Evolutionary conservation across 371 early-diverging fungal genomes (phyloP), one percentile per base, ranked within the genome.

Genomic region (Haplosporangium sp.): DNA sequence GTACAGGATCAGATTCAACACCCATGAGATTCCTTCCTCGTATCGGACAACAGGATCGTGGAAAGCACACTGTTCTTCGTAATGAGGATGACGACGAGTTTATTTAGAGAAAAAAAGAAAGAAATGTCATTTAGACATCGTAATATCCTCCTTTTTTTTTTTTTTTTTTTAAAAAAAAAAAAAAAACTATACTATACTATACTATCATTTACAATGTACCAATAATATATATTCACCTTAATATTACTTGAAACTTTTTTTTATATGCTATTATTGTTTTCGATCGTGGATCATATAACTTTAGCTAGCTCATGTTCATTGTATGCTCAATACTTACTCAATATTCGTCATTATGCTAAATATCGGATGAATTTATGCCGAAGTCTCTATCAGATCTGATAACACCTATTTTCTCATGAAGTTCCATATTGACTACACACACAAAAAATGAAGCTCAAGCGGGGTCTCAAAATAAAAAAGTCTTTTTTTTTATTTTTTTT

Each of bases 41-140:
- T 35, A 65, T 78, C 44, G 74, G 79, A n/a, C 79, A 27, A 27
- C 27, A 78, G 71, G 79, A 78, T 20, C 73, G 79, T 40, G 79
- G 79, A 66, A 78, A 78, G 44, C 79, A 78, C 42, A 59, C 79
- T 6, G 48, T 67, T 27, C 71, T 78, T 27, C 79, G 71, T 20
- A 78, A 78, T 42, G 53, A 78, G 47, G 79, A 78, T n/a, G 79
- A 78, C 39, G 79, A 78, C 27, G 70, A 78, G 44, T 77, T 72
- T 52, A 67, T 69, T 40, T 77, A 77, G 50, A 40, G n/a, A 48
- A 11, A 47, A 27, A 27, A 27, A 27, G 27, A 27, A 27, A 27
- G 27, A 27, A 27, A 27, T 27, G 27, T 27, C 27, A 27, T 27
- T 27, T 38, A 7, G 60, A 56, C 35, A 56, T 56, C 27, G 27